Evolutionary conservation across 768 basidiomycete species (phyloP), one percentile per base, ranked within the genome.

Genomic region (Mycena olivaceomarginata): DNA sequence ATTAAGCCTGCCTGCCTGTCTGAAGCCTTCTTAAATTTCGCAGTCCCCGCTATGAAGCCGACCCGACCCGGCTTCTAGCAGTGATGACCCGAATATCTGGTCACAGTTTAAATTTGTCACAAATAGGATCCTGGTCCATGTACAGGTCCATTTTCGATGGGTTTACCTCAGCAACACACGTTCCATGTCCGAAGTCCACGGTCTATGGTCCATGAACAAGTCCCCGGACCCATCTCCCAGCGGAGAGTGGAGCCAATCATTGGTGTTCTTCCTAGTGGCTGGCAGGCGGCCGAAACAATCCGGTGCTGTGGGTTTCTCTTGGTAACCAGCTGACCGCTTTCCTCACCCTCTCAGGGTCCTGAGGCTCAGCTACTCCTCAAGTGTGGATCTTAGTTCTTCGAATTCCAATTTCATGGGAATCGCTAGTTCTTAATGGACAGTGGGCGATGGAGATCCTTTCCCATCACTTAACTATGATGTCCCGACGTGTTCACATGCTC

Each of bases 341-440:
- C 70, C 70, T 70, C 59, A 70, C 70, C 70, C 59, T 48, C 18
- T 70, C 60, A 40, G 68, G 68, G 57, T 46, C 57, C 57, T 60
- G 68, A 70, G 59, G 59, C 60, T 70, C 70, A 62, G 45, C 70
- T 70, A 70, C 70, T 70, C 59, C 59, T 70, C 70, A 62, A 70
- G 45, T 70, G 45, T 70, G 59, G 60, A n/a, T 70, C 59, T 62
- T 70, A 60, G 10, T 70, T 70, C 70, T 63, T 70, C 20, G 69
- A 70, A 70, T 45, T 70, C 70, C 45, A 48, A 70, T 70, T 70
- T 62, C 70, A 63, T 70, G 70, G 60, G 60, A 70, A 63, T 70
- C 70, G 60, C 59, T 70, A 70, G 68, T 63, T 70, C 70, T 46
- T 70, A 70, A 70, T 70, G 70, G 70, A 71, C 60, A 71, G 70